Conservation (phyloP, 495 filamentous ascomycete genomes). For the Podospora australis region DNA sequence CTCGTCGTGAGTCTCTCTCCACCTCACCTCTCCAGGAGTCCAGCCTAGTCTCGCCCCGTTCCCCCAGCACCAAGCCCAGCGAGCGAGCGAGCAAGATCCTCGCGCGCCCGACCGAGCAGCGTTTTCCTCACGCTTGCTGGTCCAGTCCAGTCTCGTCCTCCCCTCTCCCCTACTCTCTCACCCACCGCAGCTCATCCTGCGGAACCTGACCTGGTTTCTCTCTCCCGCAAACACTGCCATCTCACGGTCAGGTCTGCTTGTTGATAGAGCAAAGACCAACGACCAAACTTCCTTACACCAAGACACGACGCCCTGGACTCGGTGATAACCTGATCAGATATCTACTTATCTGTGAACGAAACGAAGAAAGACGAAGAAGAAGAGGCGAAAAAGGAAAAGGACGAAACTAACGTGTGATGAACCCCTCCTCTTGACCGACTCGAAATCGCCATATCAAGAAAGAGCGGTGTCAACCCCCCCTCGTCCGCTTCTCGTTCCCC, state of each 20-base stretch:
- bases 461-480: slow-evolving; percentile 33
- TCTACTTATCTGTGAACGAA: slow-evolving; percentile 4
- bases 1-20: background rate
- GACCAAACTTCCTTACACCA: no score
- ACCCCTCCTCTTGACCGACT: slow-evolving; percentile 32
- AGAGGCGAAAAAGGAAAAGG: background rate
- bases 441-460: slow-evolving; percentile 14
- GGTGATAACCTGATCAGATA: no score
- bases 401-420: slow-evolving; percentile 21
- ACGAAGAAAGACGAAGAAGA: slow-evolving; percentile 4
- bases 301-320: no score
- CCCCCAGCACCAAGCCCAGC: no score
- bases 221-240: no score
- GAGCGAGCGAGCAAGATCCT: background rate
- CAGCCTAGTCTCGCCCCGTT: no score
- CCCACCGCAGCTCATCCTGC: no score
- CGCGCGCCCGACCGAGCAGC: background rate
- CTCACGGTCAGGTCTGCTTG: no score
- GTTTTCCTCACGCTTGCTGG: background rate
- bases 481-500: slow-evolving; percentile 10
- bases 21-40: background rate
- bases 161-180: no score
- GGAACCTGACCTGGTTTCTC: no score
- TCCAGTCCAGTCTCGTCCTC: no score
- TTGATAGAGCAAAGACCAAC: no score